phyloP scores from a whole-genome alignment of 352 stramenopile genomes.

The Lagenidium sp. region DNA sequence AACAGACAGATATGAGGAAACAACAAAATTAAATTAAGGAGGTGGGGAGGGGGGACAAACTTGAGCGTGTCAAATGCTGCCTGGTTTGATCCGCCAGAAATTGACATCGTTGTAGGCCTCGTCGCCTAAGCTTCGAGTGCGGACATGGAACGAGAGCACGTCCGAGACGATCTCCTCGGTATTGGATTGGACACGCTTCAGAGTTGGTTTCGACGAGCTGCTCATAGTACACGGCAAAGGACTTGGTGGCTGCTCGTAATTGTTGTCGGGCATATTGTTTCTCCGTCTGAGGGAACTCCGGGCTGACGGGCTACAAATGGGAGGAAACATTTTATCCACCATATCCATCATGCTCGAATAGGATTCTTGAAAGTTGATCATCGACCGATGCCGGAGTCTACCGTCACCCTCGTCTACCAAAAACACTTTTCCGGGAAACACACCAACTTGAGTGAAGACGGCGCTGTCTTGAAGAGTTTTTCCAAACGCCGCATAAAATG shows the following conservation, averaged over 20 bases:
- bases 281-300: constrained; percentile 2
- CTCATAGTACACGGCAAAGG: no score
- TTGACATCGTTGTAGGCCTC: constrained; percentile 85
- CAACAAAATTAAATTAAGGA: no score
- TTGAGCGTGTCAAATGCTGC: no score
- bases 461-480: constrained; percentile 42
- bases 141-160: constrained; percentile 33
- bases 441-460: constrained; percentile 58
- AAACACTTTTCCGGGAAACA: constrained; percentile 74
- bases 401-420: constrained; percentile 46
- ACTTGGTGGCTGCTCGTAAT: no score
- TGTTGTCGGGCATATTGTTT: no score
- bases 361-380: constrained; percentile 58
- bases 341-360: constrained; percentile 49
- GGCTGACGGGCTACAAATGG: constrained; percentile 35
- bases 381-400: constrained; percentile 41
- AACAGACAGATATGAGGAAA: no score
- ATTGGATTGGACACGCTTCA: constrained; percentile 9
- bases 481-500: constrained; percentile 80
- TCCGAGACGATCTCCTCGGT: constrained; percentile 41
- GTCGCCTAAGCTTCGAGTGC: constrained; percentile 47
- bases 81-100: constrained; percentile 71
- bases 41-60: no score
- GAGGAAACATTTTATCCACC: constrained; percentile 72
- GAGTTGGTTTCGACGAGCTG: constrained; percentile 9